Evolutionary conservation across 495 filamentous ascomycete species (phyloP).

Genomic region (Parmelia sp.): DNA sequence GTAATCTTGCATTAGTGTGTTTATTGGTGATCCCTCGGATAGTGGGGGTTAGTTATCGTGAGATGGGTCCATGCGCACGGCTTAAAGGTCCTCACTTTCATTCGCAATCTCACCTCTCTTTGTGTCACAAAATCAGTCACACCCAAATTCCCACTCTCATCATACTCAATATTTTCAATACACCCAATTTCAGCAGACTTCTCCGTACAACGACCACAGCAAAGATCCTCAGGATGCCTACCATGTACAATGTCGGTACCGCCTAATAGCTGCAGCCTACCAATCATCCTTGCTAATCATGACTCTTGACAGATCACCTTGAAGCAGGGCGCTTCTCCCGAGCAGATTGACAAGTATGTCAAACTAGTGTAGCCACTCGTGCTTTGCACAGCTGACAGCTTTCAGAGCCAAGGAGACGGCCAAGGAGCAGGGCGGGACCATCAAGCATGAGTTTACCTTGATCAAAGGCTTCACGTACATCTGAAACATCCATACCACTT

Average conservation of each 20-base stretch:
- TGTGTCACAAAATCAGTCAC: background rate
- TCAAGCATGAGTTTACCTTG: slow-evolving; percentile 73
- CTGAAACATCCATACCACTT: background rate
- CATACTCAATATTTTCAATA: background rate
- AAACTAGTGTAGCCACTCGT: background rate
- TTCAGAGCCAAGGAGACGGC: slow-evolving; percentile 67
- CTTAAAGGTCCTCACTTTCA: background rate
- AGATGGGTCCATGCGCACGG: background rate
- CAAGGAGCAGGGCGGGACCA: slow-evolving; percentile 65
- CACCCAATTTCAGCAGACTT: background rate
- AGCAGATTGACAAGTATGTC: slow-evolving; percentile 58
- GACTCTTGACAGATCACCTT: slow-evolving; percentile 60
- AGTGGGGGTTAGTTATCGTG: background rate
- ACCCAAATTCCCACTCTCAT: background rate
- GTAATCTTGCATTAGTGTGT: slow-evolving; percentile 7
- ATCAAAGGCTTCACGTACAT: slow-evolving; percentile 89
- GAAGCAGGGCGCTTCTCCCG: slow-evolving; percentile 55
- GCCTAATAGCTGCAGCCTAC: background rate
- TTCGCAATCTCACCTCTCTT: background rate
- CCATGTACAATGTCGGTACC: slow-evolving; percentile 61
- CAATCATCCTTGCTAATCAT: background rate
- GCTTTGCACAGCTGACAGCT: background rate
- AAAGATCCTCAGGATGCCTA: slow-evolving; percentile 16
- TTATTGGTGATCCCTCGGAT: background rate
- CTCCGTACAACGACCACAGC: background rate